These are phyloP conservation scores for Spergularia marina DNA, from an alignment of 148 eudicot species.

Conservation along the genomic window DNA sequence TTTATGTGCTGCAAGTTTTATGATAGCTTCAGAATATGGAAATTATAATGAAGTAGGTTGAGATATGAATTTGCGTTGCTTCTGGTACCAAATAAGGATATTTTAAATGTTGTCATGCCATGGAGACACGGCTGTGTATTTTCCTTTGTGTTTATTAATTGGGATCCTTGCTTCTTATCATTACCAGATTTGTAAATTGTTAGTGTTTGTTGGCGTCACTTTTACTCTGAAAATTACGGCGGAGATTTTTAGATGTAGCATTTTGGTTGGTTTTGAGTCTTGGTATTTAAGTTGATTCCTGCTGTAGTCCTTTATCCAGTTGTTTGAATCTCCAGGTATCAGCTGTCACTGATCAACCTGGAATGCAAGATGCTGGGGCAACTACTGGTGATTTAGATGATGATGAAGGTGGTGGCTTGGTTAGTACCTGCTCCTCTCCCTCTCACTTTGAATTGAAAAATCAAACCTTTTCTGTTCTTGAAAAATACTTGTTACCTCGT, in stretches of 20 bases:
- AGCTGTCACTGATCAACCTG: constrained; percentile 74
- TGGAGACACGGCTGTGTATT: neutral
- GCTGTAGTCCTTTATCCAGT: neutral
- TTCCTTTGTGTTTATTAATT: neutral
- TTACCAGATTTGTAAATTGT: too few relatives aligned
- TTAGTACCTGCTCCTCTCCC: constrained; percentile 32
- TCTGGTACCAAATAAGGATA: too few relatives aligned
- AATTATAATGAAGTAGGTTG: neutral
- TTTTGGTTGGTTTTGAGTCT: neutral
- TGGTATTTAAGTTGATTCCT: neutral
- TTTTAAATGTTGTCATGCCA: neutral
- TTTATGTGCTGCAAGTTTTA: neutral
- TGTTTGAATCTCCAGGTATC: constrained; percentile 60
- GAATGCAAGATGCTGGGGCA: constrained; percentile 65
- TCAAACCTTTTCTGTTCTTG: too few relatives aligned
- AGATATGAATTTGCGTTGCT: neutral
- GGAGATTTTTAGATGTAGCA: neutral
- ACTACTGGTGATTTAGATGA: constrained; percentile 84
- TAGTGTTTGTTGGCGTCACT: too few relatives aligned
- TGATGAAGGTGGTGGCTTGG: constrained; percentile 91
- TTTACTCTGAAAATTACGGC: too few relatives aligned
- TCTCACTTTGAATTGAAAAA: neutral
- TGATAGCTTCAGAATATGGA: neutral
- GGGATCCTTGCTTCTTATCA: neutral
- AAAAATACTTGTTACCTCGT: too few relatives aligned